These are phyloP conservation scores for Jatropha podagrica DNA, from an alignment of 441 rosid species.

Conservation along the genomic window DNA sequence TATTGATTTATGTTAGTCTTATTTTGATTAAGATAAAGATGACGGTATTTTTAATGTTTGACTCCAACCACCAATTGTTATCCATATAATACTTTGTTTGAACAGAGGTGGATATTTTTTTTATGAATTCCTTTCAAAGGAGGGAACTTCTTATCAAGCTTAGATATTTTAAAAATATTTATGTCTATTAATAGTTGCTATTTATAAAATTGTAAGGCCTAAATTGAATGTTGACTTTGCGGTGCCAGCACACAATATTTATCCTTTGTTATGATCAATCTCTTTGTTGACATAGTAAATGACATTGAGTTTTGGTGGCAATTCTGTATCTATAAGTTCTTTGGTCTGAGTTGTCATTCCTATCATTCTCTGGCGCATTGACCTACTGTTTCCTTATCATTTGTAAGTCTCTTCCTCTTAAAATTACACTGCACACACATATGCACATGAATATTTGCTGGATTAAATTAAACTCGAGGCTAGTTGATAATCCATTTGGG, in stretches of 20 bases:
- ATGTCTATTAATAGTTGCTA: not conserved
- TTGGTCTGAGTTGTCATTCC: not conserved
- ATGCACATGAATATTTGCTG: too few relatives aligned
- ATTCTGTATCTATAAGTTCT: too few relatives aligned
- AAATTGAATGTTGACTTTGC: not conserved
- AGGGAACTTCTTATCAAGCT: not conserved
- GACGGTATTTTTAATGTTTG: not conserved
- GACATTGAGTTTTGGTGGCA: not conserved
- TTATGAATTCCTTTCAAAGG: not conserved
- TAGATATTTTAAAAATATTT: not conserved
- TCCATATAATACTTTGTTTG: not conserved
- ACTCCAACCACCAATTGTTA: not conserved
- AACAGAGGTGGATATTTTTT: not conserved
- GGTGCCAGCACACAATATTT: not conserved
- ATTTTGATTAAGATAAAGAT: too few relatives aligned
- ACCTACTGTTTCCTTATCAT: not conserved
- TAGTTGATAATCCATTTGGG: not conserved
- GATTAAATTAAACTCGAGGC: not conserved
- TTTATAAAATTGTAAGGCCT: not conserved
- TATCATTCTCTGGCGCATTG: not conserved
- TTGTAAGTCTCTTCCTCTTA: slow-evolving; percentile 1
- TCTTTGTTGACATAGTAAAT: not conserved
- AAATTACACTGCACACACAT: not conserved
- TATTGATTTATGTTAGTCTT: too few relatives aligned
- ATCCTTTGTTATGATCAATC: not conserved